Percentiles rank a stretch among this genome's conserved stretches.
Conservation (phyloP, 441 rosid genomes). For the Bruguiera hainesii region DNA sequence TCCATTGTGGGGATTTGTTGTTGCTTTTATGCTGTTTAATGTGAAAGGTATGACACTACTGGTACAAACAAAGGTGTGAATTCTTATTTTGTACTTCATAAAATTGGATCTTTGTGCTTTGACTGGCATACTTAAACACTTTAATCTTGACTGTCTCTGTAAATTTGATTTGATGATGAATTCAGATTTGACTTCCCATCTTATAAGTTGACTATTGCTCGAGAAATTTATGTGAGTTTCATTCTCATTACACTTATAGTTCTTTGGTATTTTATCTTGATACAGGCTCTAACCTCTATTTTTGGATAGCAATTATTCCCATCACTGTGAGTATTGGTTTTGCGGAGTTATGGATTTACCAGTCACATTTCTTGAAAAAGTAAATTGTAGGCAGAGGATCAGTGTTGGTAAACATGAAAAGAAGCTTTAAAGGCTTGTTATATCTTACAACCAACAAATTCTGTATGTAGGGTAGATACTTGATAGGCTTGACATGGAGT, state of each 20-base stretch:
- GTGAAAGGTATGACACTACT: slow-evolving; percentile 50
- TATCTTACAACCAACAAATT: not conserved
- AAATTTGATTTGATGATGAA: not conserved
- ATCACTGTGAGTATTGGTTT: slow-evolving; percentile 49
- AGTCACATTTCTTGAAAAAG: slow-evolving; percentile 6
- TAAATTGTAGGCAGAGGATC: not conserved
- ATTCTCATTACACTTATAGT: slow-evolving; percentile 9
- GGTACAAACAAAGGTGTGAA: slow-evolving; percentile 1
- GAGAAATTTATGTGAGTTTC: slow-evolving; percentile 6
- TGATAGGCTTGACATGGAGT: not conserved
- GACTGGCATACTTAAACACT: slow-evolving; percentile 6
- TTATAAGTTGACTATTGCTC: not conserved
- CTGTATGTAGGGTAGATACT: not conserved
- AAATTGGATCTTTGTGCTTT: not conserved
- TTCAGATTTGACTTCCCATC: slow-evolving; percentile 14
- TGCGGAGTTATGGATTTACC: slow-evolving; percentile 10
- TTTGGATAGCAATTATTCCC: slow-evolving; percentile 95
- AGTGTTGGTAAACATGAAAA: not conserved
- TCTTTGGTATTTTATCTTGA: slow-evolving; percentile 13
- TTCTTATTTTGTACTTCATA: slow-evolving; percentile 6
- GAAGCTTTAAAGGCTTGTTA: not conserved
- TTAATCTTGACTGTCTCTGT: not conserved
- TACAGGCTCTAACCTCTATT: slow-evolving; percentile 92
- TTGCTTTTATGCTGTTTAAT: slow-evolving; percentile 88
- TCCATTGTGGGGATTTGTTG: slow-evolving; percentile 88